Percentiles rank a stretch among this genome's conserved stretches.
Evolutionary conservation across 1,284 basidiomycete species (phyloP).

Genomic region (Porodaedalea pini): DNA sequence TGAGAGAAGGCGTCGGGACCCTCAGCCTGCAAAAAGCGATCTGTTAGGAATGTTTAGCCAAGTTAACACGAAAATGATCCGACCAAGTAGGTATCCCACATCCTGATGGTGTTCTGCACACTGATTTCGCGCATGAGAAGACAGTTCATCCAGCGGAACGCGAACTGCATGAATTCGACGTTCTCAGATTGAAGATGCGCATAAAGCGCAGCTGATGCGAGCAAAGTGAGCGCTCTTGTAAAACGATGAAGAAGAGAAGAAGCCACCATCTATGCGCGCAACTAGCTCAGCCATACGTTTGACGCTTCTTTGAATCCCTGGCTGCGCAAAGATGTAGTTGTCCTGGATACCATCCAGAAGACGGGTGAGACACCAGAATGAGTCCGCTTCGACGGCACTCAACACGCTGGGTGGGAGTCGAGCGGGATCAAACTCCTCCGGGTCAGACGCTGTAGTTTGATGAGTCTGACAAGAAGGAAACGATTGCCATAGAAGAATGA

Average conservation of each 20-base stretch:
- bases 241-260: slow-evolving; percentile 29
- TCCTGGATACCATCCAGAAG: slow-evolving; percentile 95
- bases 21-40: slow-evolving; percentile 63
- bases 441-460: slow-evolving; percentile 69
- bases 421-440: slow-evolving; percentile 80
- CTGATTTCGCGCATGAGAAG: slow-evolving; percentile 94
- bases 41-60: slow-evolving; percentile 6
- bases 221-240: neutral
- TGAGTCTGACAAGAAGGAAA: slow-evolving; percentile 15
- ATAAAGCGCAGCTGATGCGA: slow-evolving; percentile 64
- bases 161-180: slow-evolving; percentile 98
- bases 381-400: slow-evolving; percentile 88
- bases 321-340: slow-evolving; percentile 94
- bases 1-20: slow-evolving; percentile 94
- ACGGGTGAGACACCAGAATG: slow-evolving; percentile 94
- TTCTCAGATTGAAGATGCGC: slow-evolving; percentile 83
- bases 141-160: slow-evolving; percentile 99
- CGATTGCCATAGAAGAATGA: slow-evolving; percentile 18
- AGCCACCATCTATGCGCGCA: slow-evolving; percentile 80
- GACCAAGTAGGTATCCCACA: slow-evolving; percentile 99
- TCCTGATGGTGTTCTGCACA: slow-evolving; percentile 90
- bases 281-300: slow-evolving; percentile 91
- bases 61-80: slow-evolving; percentile 30
- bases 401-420: slow-evolving; percentile 68
- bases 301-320: slow-evolving; percentile 90